Conservation (phyloP, 306 rosid genomes). For the Vicia faba region DNA sequence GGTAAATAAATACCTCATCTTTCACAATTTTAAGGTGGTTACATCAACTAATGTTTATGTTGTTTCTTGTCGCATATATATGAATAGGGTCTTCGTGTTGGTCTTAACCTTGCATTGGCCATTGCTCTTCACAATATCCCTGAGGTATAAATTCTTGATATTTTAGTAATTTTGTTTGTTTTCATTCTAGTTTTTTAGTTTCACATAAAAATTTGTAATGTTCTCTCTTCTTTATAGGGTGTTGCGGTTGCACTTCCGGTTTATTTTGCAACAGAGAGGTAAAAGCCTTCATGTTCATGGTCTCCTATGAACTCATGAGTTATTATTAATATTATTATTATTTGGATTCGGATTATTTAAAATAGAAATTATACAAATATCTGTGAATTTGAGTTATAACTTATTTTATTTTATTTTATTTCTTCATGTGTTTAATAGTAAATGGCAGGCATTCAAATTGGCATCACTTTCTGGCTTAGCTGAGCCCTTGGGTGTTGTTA, state of each 20-base stretch:
- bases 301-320: too few relatives aligned
- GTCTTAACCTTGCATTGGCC: conserved; percentile 87
- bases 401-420: background rate
- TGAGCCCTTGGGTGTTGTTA: conserved; percentile 85
- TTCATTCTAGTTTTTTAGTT: background rate
- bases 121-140: conserved; percentile 92
- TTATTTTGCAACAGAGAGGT: conserved; percentile 83
- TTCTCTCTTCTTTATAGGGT: conserved; percentile 52
- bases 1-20: conserved; percentile 46
- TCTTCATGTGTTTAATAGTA: conserved; percentile 50
- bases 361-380: too few relatives aligned
- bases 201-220: conserved; percentile 6
- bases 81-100: conserved; percentile 82
- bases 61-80: conserved; percentile 31
- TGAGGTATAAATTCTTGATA: conserved; percentile 61
- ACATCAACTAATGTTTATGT: conserved; percentile 7
- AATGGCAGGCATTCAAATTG: conserved; percentile 98
- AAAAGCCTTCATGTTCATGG: conserved; percentile 3
- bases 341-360: too few relatives aligned
- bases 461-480: conserved; percentile 97
- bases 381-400: background rate
- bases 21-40: conserved; percentile 10
- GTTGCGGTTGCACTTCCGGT: conserved; percentile 94
- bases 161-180: background rate
- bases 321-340: too few relatives aligned